phyloP scores from a whole-genome alignment of 192 early-diverging fungal genomes.

The Spinellus fusiger region DNA sequence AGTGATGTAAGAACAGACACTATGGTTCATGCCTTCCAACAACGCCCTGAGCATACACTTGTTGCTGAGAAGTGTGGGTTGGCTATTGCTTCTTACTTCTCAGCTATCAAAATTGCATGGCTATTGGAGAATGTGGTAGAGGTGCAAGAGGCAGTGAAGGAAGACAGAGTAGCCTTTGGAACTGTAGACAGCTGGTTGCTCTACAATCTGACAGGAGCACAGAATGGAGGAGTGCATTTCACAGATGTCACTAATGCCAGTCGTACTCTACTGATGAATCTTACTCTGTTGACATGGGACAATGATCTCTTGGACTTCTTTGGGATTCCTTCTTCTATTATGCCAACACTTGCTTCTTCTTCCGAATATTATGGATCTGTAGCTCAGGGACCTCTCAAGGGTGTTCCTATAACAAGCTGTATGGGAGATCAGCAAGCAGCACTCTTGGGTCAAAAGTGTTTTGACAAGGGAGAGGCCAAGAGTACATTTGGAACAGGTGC shows the following conservation, averaged over 20 bases:
- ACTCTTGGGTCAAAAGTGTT: slow-evolving; percentile 88
- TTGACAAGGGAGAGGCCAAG: slow-evolving; percentile 77
- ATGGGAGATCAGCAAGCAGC: slow-evolving; percentile 95
- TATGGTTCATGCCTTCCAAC: slow-evolving; percentile 59
- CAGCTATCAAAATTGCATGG: slow-evolving; percentile 88
- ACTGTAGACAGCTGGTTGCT: slow-evolving; percentile 93
- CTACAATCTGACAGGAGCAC: slow-evolving; percentile 75
- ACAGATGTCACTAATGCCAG: slow-evolving; percentile 94
- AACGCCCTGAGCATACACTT: slow-evolving; percentile 26
- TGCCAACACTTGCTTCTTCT: slow-evolving; percentile 80
- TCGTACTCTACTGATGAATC: slow-evolving; percentile 91
- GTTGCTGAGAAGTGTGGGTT: slow-evolving; percentile 63
- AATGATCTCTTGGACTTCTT: slow-evolving; percentile 68
- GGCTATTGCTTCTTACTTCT: slow-evolving; percentile 90
- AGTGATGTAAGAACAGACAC: slow-evolving; percentile 80
- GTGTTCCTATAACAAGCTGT: slow-evolving; percentile 77
- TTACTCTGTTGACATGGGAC: slow-evolving; percentile 77
- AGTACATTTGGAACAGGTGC: slow-evolving; percentile 96
- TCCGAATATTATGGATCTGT: slow-evolving; percentile 72
- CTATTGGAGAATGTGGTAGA: slow-evolving; percentile 75
- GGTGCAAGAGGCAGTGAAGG: slow-evolving; percentile 66
- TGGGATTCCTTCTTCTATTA: slow-evolving; percentile 41
- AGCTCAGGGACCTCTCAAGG: slow-evolving; percentile 49
- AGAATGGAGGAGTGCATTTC: slow-evolving; percentile 60
- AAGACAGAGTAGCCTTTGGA: slow-evolving; percentile 72